Evolutionary conservation across 805 yeast species (phyloP), one percentile per base, ranked within the genome.

Genomic region (Schwanniomyces sp.): DNA sequence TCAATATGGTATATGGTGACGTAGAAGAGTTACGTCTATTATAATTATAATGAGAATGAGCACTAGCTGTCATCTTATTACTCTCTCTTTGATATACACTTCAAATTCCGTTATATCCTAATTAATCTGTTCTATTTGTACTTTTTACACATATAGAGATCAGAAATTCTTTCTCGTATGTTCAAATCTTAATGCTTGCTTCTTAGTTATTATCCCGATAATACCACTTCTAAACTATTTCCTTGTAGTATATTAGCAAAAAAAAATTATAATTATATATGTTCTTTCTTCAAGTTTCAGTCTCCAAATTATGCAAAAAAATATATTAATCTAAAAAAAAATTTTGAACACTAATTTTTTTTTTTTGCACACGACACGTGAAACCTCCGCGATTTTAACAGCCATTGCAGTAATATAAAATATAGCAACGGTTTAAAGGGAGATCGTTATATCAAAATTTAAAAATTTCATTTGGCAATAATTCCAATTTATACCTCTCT

Each of bases 1-100:
- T 43, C 16, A 69, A 70, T 14, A 65, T 58, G 3, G 66, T 52
- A 50, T 66, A 66, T 26, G 71, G 71, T 12, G 61, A 45, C 2
- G 65, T 44, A 10, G 62, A 45, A 21, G 68, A 63, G 36, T 63
- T 59, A 32, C 71, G 57, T 50, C 70, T 54, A 44, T 63, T 61
- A 48, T 66, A 64, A 37, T 62, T 60, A 49, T 59, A 59, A 21
- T 61, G 67, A 17, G 54, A 29, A 45, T 49, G 52, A 25, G 48
- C 14, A 14, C 48, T 42, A 11, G 44, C 46, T 9, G 50, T 42
- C 50, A 47, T 47, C 9, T 40, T 40, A 21, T 34, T 9, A 8
- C 12, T 42, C 7, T 32, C 17, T 32, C 18, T 16, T 32, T 7
- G 9, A 14, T 16, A 32, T 14, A 18, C 18, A 32, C 21, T 32